Base-by-base conservation (phyloP, 2,329 filamentous ascomycete genomes). In the Penicillium sp. region DNA sequence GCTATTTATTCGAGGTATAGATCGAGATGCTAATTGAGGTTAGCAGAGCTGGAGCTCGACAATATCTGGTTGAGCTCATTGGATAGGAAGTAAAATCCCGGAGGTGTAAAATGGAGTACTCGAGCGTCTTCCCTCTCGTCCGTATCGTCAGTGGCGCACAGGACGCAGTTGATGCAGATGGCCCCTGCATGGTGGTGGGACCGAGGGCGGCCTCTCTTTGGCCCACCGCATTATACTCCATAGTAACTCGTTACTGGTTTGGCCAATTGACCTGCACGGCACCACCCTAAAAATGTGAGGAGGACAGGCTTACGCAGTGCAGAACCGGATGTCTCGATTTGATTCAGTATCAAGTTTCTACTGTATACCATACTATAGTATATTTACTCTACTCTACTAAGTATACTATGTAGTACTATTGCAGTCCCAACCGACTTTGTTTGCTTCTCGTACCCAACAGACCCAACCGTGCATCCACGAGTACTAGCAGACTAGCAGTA, bases 131-230 rank as follows among this genome's bases (percentile, higher is more conserved):
- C 24, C 24, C 5, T 28, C 24, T 28, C 24, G 10, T 37, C 16
- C 33, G 16, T 14, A 45, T 48, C 39, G 23, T 21, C 19, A 51
- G 43, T 56, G 51, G 53, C 53, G 54, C 42, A 54, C 37, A 40
- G 43, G 54, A 47, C 45, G 52, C 44, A n/a, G n/a, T n/a, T n/a
- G n/a, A n/a, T n/a, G n/a, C n/a, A 14, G 39, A 48, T 52, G 54
- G 50, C 47, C 56, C 60, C 56, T 61, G 54, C 58, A 48, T 54
- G 47, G 40, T 29, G 36, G 43, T 51, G 45, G 54, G 46, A 50
- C 45, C 5, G 13, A 4, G n/a, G n/a, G 29, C n/a, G 10, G 28
- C 26, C 48, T 48, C 29, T 34, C 42, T 34, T 33, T 48, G 44
- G 34, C 44, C 23, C 33, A 13, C n/a, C 26, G 42, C 16, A 8